These are phyloP conservation scores for Malus asiatica DNA, from an alignment of 306 rosid genomes.

Conservation along the genomic window DNA sequence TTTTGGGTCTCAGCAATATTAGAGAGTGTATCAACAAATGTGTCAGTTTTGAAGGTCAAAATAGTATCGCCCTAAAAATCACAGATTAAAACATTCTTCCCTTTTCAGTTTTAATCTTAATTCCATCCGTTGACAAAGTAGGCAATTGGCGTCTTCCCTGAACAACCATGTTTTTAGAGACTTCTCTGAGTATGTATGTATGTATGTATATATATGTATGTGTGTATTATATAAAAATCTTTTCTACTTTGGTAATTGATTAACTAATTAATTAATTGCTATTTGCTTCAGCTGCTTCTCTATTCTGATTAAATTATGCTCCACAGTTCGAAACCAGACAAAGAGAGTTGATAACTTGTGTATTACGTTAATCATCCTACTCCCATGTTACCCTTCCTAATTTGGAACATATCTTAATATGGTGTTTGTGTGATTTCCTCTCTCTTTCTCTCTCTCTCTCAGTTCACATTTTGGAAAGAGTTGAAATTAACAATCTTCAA, in stretches of 20 bases:
- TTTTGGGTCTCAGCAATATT: too few species aligned
- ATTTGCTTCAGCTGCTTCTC: background rate
- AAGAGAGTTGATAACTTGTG: slow-evolving; percentile 1
- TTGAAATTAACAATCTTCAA: slow-evolving; percentile 10
- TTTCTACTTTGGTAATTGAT: background rate
- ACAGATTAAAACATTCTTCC: background rate
- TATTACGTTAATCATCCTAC: background rate
- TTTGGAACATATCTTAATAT: slow-evolving; percentile 11
- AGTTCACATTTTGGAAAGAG: background rate
- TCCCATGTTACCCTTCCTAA: slow-evolving; percentile 12
- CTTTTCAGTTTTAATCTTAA: background rate
- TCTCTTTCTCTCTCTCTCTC: too few species aligned
- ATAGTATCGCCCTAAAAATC: too few species aligned
- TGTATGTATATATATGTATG: too few species aligned
- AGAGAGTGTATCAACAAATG: too few species aligned
- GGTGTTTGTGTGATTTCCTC: background rate
- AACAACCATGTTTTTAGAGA: background rate
- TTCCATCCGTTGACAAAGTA: background rate
- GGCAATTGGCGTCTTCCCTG: background rate
- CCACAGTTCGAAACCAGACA: slow-evolving; percentile 3
- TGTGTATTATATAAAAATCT: background rate
- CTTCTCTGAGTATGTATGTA: background rate
- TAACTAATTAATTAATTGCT: background rate
- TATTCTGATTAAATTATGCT: background rate
- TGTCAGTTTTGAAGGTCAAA: too few species aligned